Conservation (phyloP, 768 basidiomycete species). For the Boletus pseudopeckii region DNA sequence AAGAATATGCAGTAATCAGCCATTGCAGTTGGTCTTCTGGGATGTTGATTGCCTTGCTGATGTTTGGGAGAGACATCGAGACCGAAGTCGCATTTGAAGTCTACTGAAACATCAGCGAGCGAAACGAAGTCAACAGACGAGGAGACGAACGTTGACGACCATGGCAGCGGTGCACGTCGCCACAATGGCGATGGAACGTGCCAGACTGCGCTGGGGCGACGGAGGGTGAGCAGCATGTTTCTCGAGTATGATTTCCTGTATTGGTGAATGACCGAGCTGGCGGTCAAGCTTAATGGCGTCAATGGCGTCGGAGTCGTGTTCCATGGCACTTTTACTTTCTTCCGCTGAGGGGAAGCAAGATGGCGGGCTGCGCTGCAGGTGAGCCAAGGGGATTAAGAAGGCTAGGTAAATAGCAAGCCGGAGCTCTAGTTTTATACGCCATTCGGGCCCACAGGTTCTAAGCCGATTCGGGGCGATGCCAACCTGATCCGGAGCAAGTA, state of each 20-base stretch:
- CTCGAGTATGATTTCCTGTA: constrained; percentile 8
- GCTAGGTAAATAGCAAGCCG: background rate
- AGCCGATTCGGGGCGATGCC: background rate
- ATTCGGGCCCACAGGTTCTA: background rate
- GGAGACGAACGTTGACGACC: constrained; percentile 33
- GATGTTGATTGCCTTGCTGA: constrained; percentile 48
- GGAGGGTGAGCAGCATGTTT: background rate
- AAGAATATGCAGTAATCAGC: constrained; percentile 62
- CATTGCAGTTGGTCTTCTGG: constrained; percentile 57
- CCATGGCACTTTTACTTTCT: constrained; percentile 4
- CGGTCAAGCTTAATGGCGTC: constrained; percentile 10
- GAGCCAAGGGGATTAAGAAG: background rate
- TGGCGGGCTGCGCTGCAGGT: background rate
- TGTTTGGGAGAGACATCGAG: constrained; percentile 50
- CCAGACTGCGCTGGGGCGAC: constrained; percentile 17
- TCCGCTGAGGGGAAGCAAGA: background rate
- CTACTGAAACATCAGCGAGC: constrained; percentile 18
- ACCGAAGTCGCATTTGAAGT: constrained; percentile 40
- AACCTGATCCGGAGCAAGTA: constrained; percentile 1
- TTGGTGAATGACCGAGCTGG: constrained; percentile 10
- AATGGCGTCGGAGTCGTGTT: constrained; percentile 3
- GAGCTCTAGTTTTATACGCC: constrained; percentile 19
- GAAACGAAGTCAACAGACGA: background rate
- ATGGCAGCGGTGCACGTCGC: constrained; percentile 39
- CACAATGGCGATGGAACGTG: constrained; percentile 31